Conservation (phyloP, 176 grass and related monocot genomes). For the Ananas comosus region DNA sequence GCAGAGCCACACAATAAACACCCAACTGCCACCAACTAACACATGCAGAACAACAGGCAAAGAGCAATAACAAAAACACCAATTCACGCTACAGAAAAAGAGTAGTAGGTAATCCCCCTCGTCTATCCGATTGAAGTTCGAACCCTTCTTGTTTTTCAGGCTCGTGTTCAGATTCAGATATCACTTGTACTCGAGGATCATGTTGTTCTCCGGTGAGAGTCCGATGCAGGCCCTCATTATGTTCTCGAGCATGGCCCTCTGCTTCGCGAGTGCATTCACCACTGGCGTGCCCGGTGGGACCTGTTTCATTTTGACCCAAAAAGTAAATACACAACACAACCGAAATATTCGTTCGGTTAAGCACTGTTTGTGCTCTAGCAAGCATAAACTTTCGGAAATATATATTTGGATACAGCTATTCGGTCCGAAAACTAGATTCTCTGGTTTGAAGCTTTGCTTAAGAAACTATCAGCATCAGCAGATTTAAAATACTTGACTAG, state of each 20-base stretch:
- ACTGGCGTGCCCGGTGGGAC: conserved; percentile 89
- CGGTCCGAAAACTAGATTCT: no score
- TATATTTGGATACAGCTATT: no score
- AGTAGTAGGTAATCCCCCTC: not conserved
- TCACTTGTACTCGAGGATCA: conserved; percentile 99
- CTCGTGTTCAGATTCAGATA: not conserved
- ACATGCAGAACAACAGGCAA: no score
- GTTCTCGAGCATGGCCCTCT: conserved; percentile 99
- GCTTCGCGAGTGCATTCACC: conserved; percentile 88
- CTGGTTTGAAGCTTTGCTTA: no score
- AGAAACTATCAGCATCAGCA: no score
- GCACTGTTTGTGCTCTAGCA: no score
- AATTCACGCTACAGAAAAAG: not conserved
- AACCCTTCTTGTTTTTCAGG: not conserved
- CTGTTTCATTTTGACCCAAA: conserved; percentile 27
- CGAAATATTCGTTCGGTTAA: not conserved
- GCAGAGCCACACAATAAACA: no score
- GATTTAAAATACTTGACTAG: no score
- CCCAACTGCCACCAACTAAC: no score
- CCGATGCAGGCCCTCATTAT: conserved; percentile 94
- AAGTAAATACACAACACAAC: not conserved
- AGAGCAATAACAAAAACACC: no score
- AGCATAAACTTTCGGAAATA: no score
- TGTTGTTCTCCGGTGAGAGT: conserved; percentile 86
- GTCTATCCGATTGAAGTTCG: not conserved